These are phyloP conservation scores for Yarrowia keelungensis DNA, from an alignment of 805 yeast species.

Conservation along the genomic window DNA sequence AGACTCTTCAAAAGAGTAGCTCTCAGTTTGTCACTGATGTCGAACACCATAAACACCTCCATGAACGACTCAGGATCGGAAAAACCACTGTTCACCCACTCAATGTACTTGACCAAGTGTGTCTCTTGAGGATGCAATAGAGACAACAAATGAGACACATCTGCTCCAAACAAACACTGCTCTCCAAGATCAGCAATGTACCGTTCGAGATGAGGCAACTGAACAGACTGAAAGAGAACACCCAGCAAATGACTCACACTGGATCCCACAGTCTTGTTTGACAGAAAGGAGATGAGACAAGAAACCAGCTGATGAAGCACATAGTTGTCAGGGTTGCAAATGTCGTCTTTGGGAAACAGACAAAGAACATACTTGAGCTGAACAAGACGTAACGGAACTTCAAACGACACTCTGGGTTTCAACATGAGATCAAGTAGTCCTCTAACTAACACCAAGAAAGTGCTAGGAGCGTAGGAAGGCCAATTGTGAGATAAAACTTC, in stretches of 20 bases:
- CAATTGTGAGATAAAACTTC: neutral
- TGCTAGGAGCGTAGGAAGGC: neutral
- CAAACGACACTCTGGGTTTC: slow-evolving; percentile 12
- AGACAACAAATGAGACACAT: neutral
- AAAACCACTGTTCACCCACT: slow-evolving; percentile 5
- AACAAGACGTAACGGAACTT: slow-evolving; percentile 6
- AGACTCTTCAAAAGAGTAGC: slow-evolving; percentile 10
- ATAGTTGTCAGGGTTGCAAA: neutral
- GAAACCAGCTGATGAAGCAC: slow-evolving; percentile 8
- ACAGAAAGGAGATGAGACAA: slow-evolving; percentile 12
- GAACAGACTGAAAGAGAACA: neutral
- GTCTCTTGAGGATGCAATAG: neutral
- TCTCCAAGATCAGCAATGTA: slow-evolving; percentile 20
- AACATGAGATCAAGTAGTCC: slow-evolving; percentile 6
- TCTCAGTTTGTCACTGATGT: slow-evolving; percentile 3
- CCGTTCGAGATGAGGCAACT: neutral
- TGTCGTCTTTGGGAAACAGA: neutral
- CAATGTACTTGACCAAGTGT: neutral
- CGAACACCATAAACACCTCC: neutral
- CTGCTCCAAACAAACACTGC: slow-evolving; percentile 7
- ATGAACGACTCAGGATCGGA: slow-evolving; percentile 1
- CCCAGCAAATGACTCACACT: slow-evolving; percentile 8
- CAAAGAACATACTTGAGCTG: slow-evolving; percentile 19
- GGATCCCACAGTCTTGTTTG: neutral
- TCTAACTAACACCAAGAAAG: neutral